Percentiles rank a stretch among this genome's conserved stretches.
phyloP scores from a whole-genome alignment of 1,284 basidiomycete genomes.

The Ganoderma leucocontextum region DNA sequence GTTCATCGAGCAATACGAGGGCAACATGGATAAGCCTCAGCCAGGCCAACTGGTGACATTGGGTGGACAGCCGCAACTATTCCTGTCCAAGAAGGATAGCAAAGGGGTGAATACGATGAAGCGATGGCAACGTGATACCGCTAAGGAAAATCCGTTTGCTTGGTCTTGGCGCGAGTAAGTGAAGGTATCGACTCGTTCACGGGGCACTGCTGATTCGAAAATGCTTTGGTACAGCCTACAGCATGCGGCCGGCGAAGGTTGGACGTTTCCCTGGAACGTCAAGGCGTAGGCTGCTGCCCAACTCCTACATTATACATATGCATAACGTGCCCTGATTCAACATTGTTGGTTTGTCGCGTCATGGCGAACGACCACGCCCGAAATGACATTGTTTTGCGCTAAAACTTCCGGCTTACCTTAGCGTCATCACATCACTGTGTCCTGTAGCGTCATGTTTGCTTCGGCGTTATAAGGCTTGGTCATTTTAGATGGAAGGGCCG shows the following conservation, averaged over 20 bases:
- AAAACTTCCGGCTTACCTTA: neutral
- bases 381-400: neutral
- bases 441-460: neutral
- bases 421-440: neutral
- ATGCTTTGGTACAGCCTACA: neutral
- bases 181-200: neutral
- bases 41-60: neutral
- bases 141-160: neutral
- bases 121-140: neutral
- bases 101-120: neutral
- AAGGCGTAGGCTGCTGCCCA: neutral
- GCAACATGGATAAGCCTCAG: neutral
- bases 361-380: neutral
- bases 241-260: neutral
- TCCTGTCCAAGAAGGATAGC: neutral
- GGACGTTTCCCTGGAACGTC: neutral
- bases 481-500: neutral
- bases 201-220: neutral
- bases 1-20: slow-evolving; percentile 6
- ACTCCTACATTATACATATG: neutral
- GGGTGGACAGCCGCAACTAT: neutral
- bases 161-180: slow-evolving; percentile 4
- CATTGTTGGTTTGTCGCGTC: neutral
- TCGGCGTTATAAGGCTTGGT: neutral
- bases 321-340: neutral